Percentiles rank a stretch among this genome's conserved stretches.
Conservation (phyloP, 2,329 filamentous ascomycete species). For the Parafenestella ontariensis region DNA sequence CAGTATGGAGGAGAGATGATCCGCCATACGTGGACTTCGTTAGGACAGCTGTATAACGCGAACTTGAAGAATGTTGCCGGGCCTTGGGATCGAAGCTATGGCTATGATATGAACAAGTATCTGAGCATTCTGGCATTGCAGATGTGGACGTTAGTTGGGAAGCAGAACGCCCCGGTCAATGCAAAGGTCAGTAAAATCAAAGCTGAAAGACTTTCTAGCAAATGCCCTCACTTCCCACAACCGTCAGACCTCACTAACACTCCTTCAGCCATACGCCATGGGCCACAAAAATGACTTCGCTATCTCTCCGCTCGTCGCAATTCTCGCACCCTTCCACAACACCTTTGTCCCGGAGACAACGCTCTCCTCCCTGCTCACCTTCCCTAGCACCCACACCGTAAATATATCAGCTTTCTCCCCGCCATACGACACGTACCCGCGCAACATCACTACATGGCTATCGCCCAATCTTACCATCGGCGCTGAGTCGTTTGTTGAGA, state of each 20-base stretch:
- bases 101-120: slow-evolving; percentile 70
- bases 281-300: slow-evolving; percentile 67
- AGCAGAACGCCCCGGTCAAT: slow-evolving; percentile 49
- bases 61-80: slow-evolving; percentile 67
- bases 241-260: slow-evolving; percentile 1
- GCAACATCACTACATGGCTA: slow-evolving; percentile 68
- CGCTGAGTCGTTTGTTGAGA: slow-evolving; percentile 64
- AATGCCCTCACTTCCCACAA: background rate
- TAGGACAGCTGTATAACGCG: slow-evolving; percentile 64
- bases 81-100: slow-evolving; percentile 70
- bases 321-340: slow-evolving; percentile 60
- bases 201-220: background rate
- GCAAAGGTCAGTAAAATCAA: slow-evolving; percentile 28
- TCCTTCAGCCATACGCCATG: slow-evolving; percentile 58
- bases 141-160: slow-evolving; percentile 65
- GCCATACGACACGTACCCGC: slow-evolving; percentile 62
- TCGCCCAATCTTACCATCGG: slow-evolving; percentile 66
- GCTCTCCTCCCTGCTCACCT: slow-evolving; percentile 52
- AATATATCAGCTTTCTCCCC: slow-evolving; percentile 63
- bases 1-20: slow-evolving; percentile 62
- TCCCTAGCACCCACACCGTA: slow-evolving; percentile 63
- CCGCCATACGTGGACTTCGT: slow-evolving; percentile 59
- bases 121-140: slow-evolving; percentile 65
- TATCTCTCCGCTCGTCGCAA: slow-evolving; percentile 63
- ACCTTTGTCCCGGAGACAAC: slow-evolving; percentile 54